Base-by-base conservation (phyloP, 495 filamentous ascomycete species). In the Symbiotaphrina buchneri region DNA sequence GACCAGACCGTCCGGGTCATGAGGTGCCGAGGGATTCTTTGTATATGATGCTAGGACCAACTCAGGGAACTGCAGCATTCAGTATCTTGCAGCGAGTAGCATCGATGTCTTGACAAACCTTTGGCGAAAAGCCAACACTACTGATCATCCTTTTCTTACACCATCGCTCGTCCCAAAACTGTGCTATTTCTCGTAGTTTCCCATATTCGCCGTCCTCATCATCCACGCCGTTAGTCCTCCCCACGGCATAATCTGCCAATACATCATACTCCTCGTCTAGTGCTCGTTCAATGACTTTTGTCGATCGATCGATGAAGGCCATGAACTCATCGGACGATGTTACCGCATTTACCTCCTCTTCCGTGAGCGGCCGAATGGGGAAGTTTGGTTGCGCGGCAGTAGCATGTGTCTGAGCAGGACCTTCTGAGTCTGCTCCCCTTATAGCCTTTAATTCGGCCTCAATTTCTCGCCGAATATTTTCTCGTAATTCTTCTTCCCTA, bases 121-220 rank as follows among this genome's bases (percentile, higher is more conserved):
- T 93, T 11, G 80, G 77, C 17, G 84, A 94, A 46, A 93, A 95
- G 51, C 77, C 72, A 28, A 95, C 61, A 42, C 81, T 76, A 44
- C 72, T 91, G 44, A 95, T 72, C 79, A 93, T 92, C 37, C 90
- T 70, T 52, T 91, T 93, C 54, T 82, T 87, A 47, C 83, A 91
- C 84, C 84, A 93, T 45, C 81, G 58, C 36, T 93, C 83, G 42
- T 94, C 80, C 49, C 74, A 91, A 49, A 95, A 95, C 43, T 93
- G 83, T 10, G 69, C 73, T 21, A 92, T 54, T 48, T 99, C 84
- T 44, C 71, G 77, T 36, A 95, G 72, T 47, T 77, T 81, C 8
- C 74, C 76, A 19, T 62, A 65, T 41, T 80, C 77, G 40, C 90
- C 82, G 43, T 92, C 85, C 31, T 87, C 81, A 30, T 76, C 77